phyloP scores from a whole-genome alignment of 179 eudicot genomes.

The Monotropa hypopitys region DNA sequence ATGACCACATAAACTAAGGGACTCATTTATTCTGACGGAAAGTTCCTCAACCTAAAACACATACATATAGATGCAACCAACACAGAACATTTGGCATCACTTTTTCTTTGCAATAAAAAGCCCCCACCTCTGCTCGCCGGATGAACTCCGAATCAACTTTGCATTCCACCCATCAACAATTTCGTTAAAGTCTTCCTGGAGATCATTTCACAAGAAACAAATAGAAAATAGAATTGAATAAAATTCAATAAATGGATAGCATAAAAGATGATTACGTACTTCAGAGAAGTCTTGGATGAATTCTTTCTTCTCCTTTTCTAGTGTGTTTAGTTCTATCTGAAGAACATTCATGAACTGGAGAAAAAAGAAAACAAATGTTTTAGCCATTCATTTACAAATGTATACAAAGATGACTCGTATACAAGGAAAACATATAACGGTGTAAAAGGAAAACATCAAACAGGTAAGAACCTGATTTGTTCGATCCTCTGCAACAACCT shows the following conservation, averaged over 20 bases:
- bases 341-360: constrained; percentile 67
- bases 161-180: constrained; percentile 89
- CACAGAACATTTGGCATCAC: constrained; percentile 12
- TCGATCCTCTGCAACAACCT: constrained; percentile 85
- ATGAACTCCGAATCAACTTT: constrained; percentile 57
- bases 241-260: neutral
- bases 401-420: neutral
- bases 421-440: neutral
- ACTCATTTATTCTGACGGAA: constrained; percentile 1
- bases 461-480: constrained; percentile 56
- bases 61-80: neutral
- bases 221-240: neutral
- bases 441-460: neutral
- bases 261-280: constrained; percentile 25
- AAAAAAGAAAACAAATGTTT: neutral
- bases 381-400: neutral
- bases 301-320: constrained; percentile 65
- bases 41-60: neutral
- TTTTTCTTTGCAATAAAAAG: constrained; percentile 68
- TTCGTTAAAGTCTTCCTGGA: constrained; percentile 70
- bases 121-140: constrained; percentile 95
- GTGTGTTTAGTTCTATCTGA: constrained; percentile 44
- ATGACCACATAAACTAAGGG: neutral
- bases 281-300: constrained; percentile 78
- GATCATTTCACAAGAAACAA: neutral